phyloP scores from a whole-genome alignment of 1,284 basidiomycete genomes.

The Ustilago tritici region DNA sequence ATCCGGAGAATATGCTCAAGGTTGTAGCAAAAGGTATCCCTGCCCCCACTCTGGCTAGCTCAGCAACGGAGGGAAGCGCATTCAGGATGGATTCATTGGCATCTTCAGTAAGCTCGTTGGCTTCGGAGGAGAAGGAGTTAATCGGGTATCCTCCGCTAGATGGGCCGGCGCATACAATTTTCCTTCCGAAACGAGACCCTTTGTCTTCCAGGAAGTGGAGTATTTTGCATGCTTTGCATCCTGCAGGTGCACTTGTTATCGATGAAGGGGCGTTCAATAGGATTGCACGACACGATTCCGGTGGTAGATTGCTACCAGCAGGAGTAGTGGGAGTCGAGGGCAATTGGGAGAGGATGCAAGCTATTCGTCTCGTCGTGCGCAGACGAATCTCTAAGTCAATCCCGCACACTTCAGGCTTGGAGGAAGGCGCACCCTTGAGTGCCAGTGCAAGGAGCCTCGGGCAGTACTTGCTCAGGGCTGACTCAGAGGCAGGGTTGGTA shows the following conservation, averaged over 20 bases:
- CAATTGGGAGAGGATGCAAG: conserved; percentile 91
- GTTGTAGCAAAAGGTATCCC: conserved; percentile 75
- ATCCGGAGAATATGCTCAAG: conserved; percentile 80
- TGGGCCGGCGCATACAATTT: conserved; percentile 85
- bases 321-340: conserved; percentile 90
- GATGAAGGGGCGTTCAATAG: conserved; percentile 90
- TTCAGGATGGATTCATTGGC: conserved; percentile 42
- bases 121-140: conserved; percentile 38
- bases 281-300: conserved; percentile 84
- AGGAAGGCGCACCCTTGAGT: conserved; percentile 27
- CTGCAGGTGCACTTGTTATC: conserved; percentile 87
- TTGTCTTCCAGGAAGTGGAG: conserved; percentile 92
- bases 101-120: conserved; percentile 44
- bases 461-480: conserved; percentile 36
- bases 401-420: conserved; percentile 28
- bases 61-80: not conserved
- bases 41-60: not conserved
- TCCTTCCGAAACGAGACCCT: conserved; percentile 80
- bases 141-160: conserved; percentile 54
- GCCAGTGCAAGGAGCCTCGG: conserved; percentile 32
- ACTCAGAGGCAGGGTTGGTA: conserved; percentile 4
- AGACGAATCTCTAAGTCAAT: conserved; percentile 23
- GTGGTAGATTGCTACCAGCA: conserved; percentile 87
- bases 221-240: conserved; percentile 91
- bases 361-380: conserved; percentile 84